Base-by-base conservation (phyloP, 768 basidiomycete species). In the Leccinum disarticulatum region DNA sequence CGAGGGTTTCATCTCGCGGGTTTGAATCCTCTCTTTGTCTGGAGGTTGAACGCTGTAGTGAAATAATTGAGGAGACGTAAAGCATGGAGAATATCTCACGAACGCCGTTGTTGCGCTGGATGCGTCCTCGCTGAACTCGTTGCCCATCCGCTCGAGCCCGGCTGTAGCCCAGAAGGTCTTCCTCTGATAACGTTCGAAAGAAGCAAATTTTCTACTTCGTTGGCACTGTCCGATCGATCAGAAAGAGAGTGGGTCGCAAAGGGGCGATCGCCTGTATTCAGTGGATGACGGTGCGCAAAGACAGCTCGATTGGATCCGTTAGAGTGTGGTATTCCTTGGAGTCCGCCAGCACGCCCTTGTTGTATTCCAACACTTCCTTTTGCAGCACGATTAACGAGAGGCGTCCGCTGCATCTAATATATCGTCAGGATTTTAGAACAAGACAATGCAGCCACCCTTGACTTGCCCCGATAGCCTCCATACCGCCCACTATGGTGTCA, bases 131-230 rank as follows among this genome's bases (percentile, higher is more conserved):
- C 38, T 64, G 65, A 63, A 33, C 62, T 66, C 5, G 73, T 61
- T 52, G 71, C 68, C 78, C 81, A 83, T 30, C 77, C 78, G 25
- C 70, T 70, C 52, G 75, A 64, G 49, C 63, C 63, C 33, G 56
- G 67, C 17, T 66, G 64, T 58, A 57, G 59, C 57, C 59, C 64
- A 56, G 61, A 54, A 36, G 57, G 59, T 30, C 60, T 63, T 54
- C 64, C 55, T 62, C 73, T 66, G 51, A 60, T 35, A 46, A 55
- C 30, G 61, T 65, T 65, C 58, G 70, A 67, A 49, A 80, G 73
- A 38, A 90, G 77, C 60, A 90, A 68, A 61, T 82, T 81, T 67
- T 91, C 89, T n/a, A 90, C 87, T 66, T 91, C 90, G 53, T 85
- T 82, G 1, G 83, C 80, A 68, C 88, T 90, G 56, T 84, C 84